phyloP scores from a whole-genome alignment of 1,139 yeast species.

The Wickerhamomyces sp. region DNA sequence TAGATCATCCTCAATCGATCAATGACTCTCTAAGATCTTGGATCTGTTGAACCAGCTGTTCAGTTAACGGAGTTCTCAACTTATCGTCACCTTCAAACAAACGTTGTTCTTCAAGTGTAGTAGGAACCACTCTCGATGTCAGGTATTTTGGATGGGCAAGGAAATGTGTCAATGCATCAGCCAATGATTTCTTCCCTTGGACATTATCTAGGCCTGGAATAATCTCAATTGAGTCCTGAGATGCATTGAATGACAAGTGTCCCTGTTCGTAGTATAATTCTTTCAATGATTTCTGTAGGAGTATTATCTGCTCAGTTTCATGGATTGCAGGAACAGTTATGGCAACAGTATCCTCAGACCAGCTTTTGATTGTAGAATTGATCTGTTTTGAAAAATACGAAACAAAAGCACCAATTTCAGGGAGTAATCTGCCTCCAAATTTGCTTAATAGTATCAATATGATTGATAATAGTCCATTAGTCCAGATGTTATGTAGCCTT shows the following conservation, averaged over 20 bases:
- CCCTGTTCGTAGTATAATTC: conserved; percentile 42
- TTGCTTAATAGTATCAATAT: conserved; percentile 54
- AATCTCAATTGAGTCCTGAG: conserved; percentile 28
- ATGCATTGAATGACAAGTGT: conserved; percentile 18
- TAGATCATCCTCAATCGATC: conserved; percentile 2
- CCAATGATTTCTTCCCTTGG: conserved; percentile 51
- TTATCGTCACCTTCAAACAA: conserved; percentile 42
- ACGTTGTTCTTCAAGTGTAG: conserved; percentile 60
- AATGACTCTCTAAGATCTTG: conserved; percentile 48
- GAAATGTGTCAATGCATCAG: conserved; percentile 58
- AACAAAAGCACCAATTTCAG: conserved; percentile 63
- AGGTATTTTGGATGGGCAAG: conserved; percentile 84
- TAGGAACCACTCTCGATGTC: conserved; percentile 61
- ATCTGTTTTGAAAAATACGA: conserved; percentile 65
- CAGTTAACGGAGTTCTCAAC: conserved; percentile 38
- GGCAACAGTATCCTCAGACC: conserved; percentile 61
- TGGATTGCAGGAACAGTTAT: conserved; percentile 64
- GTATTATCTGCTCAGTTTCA: conserved; percentile 75
- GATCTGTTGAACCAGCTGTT: conserved; percentile 48
- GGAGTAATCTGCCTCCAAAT: conserved; percentile 58
- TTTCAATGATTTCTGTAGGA: conserved; percentile 56
- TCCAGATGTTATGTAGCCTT: conserved; percentile 72
- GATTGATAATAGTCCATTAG: conserved; percentile 72
- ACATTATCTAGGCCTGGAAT: conserved; percentile 61
- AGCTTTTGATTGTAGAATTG: conserved; percentile 54